Percentiles rank a stretch among this genome's conserved stretches.
Evolutionary conservation across 192 early-diverging fungal species (phyloP).

Genomic region (Dispira simplex): DNA sequence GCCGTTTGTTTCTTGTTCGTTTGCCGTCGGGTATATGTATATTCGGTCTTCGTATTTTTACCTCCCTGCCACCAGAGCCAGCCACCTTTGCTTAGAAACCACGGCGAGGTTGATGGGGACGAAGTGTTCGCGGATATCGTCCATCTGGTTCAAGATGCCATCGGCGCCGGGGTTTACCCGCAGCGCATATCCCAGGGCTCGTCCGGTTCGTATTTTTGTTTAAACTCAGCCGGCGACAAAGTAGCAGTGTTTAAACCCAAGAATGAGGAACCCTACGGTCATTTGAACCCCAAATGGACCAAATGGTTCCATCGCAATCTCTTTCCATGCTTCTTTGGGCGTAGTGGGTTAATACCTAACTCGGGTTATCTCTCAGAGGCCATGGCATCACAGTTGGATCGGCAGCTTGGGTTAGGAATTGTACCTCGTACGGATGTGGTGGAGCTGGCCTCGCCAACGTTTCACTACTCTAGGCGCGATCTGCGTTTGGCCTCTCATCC

Average conservation of each 20-base stretch:
- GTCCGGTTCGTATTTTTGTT: constrained; percentile 84
- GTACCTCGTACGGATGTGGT: constrained; percentile 75
- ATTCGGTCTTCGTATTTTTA: too few relatives aligned
- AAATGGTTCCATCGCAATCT: constrained; percentile 85
- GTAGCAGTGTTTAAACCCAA: constrained; percentile 86
- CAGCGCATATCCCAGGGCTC: constrained; percentile 55
- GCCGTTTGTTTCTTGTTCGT: too few relatives aligned
- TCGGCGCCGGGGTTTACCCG: neutral
- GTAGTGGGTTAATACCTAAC: constrained; percentile 76
- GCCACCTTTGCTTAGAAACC: neutral
- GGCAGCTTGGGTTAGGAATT: constrained; percentile 53
- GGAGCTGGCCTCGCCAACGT: constrained; percentile 48
- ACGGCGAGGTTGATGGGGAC: neutral
- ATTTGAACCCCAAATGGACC: constrained; percentile 70
- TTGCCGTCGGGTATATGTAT: too few relatives aligned
- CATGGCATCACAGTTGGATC: constrained; percentile 68
- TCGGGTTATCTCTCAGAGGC: constrained; percentile 81
- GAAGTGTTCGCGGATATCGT: neutral
- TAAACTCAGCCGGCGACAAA: constrained; percentile 50
- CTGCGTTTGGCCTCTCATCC: constrained; percentile 20
- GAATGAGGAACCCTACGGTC: constrained; percentile 55
- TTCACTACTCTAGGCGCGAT: constrained; percentile 61
- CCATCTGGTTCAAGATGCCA: neutral
- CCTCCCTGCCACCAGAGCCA: too few relatives aligned
- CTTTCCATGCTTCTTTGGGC: constrained; percentile 80